Percentiles rank a stretch among this genome's conserved stretches.
Conservation (phyloP, 1,139 yeast species). For the Zhuliangozyma blackwelliae region DNA sequence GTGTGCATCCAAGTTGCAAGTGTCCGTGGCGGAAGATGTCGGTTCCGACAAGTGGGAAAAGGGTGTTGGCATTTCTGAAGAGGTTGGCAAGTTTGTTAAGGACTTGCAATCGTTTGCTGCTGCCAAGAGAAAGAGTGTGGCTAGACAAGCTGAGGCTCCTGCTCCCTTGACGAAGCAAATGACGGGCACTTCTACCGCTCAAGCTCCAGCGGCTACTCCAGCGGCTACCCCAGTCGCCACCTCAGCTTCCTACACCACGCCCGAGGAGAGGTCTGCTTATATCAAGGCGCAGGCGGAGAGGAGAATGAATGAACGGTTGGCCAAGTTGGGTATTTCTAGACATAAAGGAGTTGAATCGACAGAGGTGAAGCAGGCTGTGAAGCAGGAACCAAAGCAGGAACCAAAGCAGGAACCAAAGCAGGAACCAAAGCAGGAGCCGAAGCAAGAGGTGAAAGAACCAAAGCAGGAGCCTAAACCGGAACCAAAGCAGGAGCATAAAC, state of each 20-base stretch:
- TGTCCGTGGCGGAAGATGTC: constrained; percentile 43
- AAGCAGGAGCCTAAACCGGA: not conserved
- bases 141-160: constrained; percentile 1
- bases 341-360: constrained; percentile 7
- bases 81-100: constrained; percentile 61
- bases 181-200: constrained; percentile 10
- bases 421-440: not conserved
- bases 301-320: constrained; percentile 84
- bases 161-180: constrained; percentile 4
- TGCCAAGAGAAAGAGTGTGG: constrained; percentile 7
- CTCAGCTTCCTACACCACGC: constrained; percentile 22
- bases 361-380: constrained; percentile 3
- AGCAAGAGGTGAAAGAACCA: not conserved
- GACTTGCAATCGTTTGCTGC: constrained; percentile 36
- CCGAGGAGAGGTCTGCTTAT: constrained; percentile 74
- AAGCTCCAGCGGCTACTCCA: not conserved
- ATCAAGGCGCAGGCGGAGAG: constrained; percentile 89
- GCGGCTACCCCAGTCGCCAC: too few species aligned
- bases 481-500: constrained; percentile 1
- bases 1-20: constrained; percentile 43
- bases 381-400: constrained; percentile 3
- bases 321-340: constrained; percentile 68
- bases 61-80: constrained; percentile 68
- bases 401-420: not conserved
- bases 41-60: constrained; percentile 78